These are phyloP conservation scores for Lactarius quietus DNA, from an alignment of 768 basidiomycete genomes.

Conservation along the genomic window DNA sequence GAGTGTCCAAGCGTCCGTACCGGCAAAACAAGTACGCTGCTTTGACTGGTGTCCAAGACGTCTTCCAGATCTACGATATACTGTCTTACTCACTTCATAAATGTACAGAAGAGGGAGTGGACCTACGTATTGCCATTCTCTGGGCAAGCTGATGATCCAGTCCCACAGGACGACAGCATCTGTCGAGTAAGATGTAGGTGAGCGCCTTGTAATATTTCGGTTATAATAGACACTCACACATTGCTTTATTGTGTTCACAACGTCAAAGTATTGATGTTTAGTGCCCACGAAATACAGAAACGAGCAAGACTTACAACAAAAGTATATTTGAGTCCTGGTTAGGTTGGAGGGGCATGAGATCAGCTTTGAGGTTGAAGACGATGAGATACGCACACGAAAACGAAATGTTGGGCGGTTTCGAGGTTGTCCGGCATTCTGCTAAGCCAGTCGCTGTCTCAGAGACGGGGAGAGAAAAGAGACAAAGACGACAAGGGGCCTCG, in stretches of 20 bases:
- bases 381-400: constrained; percentile 54
- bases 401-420: constrained; percentile 66
- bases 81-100: constrained; percentile 6
- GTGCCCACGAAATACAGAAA: constrained; percentile 23
- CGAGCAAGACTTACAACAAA: constrained; percentile 61
- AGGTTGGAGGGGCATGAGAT: not conserved
- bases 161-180: constrained; percentile 84
- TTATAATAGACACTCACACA: constrained; percentile 49
- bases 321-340: constrained; percentile 64
- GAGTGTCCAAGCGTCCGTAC: constrained; percentile 38
- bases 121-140: constrained; percentile 74
- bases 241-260: constrained; percentile 33
- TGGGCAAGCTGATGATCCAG: constrained; percentile 73
- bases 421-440: constrained; percentile 43
- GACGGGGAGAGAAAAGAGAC: not conserved
- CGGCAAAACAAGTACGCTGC: constrained; percentile 81
- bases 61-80: constrained; percentile 68
- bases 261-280: constrained; percentile 33
- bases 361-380: not conserved
- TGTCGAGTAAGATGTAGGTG: constrained; percentile 30
- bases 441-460: not conserved
- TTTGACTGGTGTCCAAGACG: constrained; percentile 82
- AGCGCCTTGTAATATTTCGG: not conserved
- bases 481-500: not conserved
- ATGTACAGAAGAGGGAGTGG: constrained; percentile 10